Evolutionary conservation across 345 rosid genomes (phyloP), one percentile per base, ranked within the genome.

Genomic region (Noccaea caerulescens): DNA sequence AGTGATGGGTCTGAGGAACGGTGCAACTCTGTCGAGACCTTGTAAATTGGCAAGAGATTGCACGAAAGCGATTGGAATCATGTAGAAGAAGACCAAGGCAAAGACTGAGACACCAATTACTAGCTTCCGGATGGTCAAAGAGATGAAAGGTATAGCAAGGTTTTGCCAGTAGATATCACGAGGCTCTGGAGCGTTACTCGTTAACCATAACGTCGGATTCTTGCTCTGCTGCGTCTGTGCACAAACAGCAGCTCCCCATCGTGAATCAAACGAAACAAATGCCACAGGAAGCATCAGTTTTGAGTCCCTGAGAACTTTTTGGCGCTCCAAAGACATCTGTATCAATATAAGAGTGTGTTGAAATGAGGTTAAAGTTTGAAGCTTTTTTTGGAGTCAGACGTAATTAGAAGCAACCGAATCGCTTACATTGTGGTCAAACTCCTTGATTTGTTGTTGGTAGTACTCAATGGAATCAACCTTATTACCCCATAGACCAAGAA

Each of bases 241-340:
- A 82, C 99, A 94, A 59, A 94, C 90, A 66, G 99, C 92, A 52
- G 99, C 98, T 0, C 96, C 99, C 98, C 99, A 91, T 3, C 98
- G 86, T 14, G 98, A 91, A 70, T 88, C 81, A 72, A 94, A 94
- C 46, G 99, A 89, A 42, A 91, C 96, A 77, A 94, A 94, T 47
- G 93, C 74, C 64, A 94, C 96, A 9, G 96, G 92, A 58, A 91
- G 83, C 34, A 87, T 82, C 58, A 84, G 77, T 66, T 91, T 89
- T 3, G 90, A 46, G 67, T 94, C 93, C 66, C 80, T 83, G 27
- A 91, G 71, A 73, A 91, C 85, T 76, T 83, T 85, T 78, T 84
- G 81, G 8, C 90, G 86, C 85, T 91, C 96, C 75, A 58, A 41
- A 36, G 89, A 80, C 93, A 91, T 87, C 99, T 93, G 83, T 49